Conservation (phyloP, 441 rosid genomes). For the Dalechampia spathulata region DNA sequence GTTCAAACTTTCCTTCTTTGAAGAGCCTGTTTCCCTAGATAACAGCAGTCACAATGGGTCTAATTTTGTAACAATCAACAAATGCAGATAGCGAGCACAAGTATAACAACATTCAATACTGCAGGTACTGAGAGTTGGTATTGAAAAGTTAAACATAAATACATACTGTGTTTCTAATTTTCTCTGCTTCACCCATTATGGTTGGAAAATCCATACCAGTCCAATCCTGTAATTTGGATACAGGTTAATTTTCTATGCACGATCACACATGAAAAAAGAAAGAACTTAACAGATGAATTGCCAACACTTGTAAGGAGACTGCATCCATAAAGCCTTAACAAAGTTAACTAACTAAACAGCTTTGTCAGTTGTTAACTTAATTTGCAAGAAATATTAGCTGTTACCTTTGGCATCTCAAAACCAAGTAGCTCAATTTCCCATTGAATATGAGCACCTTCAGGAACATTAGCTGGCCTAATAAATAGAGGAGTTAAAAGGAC, state of each 20-base stretch:
- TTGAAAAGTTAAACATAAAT: constrained; percentile 8
- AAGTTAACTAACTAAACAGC: too few species aligned
- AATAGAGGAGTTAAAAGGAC: constrained; percentile 12
- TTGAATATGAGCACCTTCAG: constrained; percentile 82
- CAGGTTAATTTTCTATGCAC: not conserved
- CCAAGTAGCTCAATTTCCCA: constrained; percentile 99
- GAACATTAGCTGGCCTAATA: constrained; percentile 73
- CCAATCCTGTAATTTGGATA: constrained; percentile 70
- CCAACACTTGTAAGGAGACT: not conserved
- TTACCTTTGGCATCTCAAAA: constrained; percentile 94
- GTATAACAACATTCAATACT: not conserved
- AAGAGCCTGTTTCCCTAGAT: constrained; percentile 91
- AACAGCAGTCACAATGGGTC: constrained; percentile 17
- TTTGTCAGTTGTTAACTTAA: too few species aligned
- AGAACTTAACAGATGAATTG: not conserved
- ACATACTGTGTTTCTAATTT: constrained; percentile 77
- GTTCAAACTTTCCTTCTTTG: constrained; percentile 93
- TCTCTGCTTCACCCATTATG: constrained; percentile 94
- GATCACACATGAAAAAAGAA: not conserved
- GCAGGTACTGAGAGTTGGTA: constrained; percentile 2
- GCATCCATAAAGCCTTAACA: too few species aligned
- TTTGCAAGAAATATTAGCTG: too few species aligned
- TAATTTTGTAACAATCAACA: not conserved
- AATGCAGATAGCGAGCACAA: not conserved
- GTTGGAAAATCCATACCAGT: constrained; percentile 83